Percentiles rank a stretch among this genome's conserved stretches.
Evolutionary conservation across 2,329 filamentous ascomycete genomes (phyloP).

Genomic region (Stenocarpella maydis): DNA sequence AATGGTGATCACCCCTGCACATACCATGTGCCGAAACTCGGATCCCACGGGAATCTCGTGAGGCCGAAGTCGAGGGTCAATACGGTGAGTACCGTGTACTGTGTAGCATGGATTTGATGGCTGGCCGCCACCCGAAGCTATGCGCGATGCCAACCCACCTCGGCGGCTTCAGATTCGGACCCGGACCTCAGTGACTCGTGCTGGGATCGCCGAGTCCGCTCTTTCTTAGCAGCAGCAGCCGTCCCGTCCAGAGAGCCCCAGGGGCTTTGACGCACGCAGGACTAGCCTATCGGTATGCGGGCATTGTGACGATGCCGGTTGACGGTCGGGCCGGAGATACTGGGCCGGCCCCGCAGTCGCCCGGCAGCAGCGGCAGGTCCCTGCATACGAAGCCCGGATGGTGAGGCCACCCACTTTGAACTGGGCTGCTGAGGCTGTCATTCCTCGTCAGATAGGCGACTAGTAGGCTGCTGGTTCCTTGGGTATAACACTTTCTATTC

Average conservation of each 20-base stretch:
- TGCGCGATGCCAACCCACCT: background rate
- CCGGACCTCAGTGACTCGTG: too few relatives aligned
- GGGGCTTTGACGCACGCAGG: background rate
- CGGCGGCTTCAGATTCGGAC: background rate
- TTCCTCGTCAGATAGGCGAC: background rate
- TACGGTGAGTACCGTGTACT: too few relatives aligned
- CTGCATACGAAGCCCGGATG: background rate
- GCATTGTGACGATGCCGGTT: conserved; percentile 1
- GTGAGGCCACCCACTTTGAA: background rate
- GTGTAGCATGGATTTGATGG: background rate
- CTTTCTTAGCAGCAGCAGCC: too few relatives aligned
- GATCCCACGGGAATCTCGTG: background rate
- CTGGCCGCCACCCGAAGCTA: background rate
- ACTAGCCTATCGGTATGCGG: background rate
- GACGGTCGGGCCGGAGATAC: background rate
- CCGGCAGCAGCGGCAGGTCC: conserved; percentile 8
- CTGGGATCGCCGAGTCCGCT: background rate
- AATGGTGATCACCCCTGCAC: background rate
- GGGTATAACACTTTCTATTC: background rate
- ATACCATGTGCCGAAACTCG: background rate
- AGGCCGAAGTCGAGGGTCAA: background rate
- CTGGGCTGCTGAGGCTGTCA: background rate
- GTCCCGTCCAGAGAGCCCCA: too few relatives aligned
- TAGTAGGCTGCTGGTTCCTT: background rate
- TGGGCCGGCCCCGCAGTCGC: conserved; percentile 1